Percentiles rank a stretch among this genome's conserved stretches.
Evolutionary conservation across 2,329 filamentous ascomycete genomes (phyloP).

Genomic region (Ophiostoma quercus): DNA sequence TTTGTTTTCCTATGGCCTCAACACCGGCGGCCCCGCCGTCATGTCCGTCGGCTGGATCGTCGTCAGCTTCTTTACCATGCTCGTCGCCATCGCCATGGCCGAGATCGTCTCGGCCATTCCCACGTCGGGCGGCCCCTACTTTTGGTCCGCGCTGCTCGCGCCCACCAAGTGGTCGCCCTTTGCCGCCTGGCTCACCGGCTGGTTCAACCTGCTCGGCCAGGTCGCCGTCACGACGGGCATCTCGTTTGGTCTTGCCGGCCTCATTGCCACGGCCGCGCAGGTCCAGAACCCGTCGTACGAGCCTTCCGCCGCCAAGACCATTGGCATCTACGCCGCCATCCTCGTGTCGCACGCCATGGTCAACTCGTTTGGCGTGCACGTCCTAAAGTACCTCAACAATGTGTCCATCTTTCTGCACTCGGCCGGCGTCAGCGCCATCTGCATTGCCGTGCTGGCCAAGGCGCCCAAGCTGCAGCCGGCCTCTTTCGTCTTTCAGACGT

Average conservation of each 20-base stretch:
- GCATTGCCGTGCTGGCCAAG: constrained; percentile 52
- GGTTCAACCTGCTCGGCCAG: constrained; percentile 41
- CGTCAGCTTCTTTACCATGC: constrained; percentile 51
- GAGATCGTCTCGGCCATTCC: constrained; percentile 57
- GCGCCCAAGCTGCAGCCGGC: constrained; percentile 52
- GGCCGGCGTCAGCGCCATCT: constrained; percentile 47
- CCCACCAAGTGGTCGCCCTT: constrained; percentile 40
- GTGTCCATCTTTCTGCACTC: constrained; percentile 51
- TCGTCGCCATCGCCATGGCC: constrained; percentile 52
- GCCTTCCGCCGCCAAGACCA: constrained; percentile 44
- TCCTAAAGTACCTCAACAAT: constrained; percentile 54
- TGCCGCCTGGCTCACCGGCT: constrained; percentile 40
- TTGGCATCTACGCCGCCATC: constrained; percentile 56
- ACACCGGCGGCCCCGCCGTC: constrained; percentile 50
- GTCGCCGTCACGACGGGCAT: constrained; percentile 42
- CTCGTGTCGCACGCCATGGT: constrained; percentile 50
- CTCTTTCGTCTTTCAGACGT: constrained; percentile 51
- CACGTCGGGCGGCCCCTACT: constrained; percentile 55
- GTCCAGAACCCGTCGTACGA: constrained; percentile 37
- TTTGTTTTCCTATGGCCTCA: constrained; percentile 52
- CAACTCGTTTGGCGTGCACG: constrained; percentile 53
- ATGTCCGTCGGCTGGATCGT: constrained; percentile 54
- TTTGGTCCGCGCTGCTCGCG: constrained; percentile 55
- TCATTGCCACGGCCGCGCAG: constrained; percentile 37
- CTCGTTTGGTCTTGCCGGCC: constrained; percentile 38